These are phyloP conservation scores for Ascochyta viciae-villosae DNA, from an alignment of 2,329 filamentous ascomycete genomes.

Conservation along the genomic window DNA sequence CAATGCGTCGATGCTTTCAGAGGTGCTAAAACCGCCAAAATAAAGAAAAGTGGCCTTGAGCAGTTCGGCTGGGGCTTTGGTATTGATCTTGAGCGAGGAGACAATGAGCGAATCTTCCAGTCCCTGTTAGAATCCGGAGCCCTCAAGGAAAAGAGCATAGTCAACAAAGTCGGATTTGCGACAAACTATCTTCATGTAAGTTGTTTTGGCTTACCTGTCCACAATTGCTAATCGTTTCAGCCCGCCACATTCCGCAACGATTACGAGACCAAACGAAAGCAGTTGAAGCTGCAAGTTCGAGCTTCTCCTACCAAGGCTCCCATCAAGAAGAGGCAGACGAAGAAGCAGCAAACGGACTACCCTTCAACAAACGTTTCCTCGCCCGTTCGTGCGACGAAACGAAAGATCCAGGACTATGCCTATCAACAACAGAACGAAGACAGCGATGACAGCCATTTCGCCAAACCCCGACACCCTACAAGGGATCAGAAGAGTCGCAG, in stretches of 20 bases:
- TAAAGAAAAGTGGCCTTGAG: slow-evolving; percentile 60
- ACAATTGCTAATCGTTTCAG: slow-evolving; percentile 33
- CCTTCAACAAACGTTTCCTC: slow-evolving; percentile 74
- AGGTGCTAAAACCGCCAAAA: slow-evolving; percentile 69
- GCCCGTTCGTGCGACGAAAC: slow-evolving; percentile 59
- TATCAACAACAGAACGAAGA: slow-evolving; percentile 37
- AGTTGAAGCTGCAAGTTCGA: slow-evolving; percentile 62
- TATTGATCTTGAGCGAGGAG: slow-evolving; percentile 72
- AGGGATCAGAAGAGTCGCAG: slow-evolving; percentile 38
- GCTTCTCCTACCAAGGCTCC: slow-evolving; percentile 53
- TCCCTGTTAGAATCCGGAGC: slow-evolving; percentile 76
- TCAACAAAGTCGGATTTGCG: slow-evolving; percentile 71
- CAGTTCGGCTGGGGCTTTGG: slow-evolving; percentile 70
- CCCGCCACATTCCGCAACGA: slow-evolving; percentile 55
- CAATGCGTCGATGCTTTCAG: slow-evolving; percentile 86
- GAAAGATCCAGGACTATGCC: slow-evolving; percentile 38
- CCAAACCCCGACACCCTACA: slow-evolving; percentile 26
- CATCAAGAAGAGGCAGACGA: slow-evolving; percentile 26
- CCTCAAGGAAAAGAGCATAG: slow-evolving; percentile 72
- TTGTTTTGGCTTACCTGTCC: slow-evolving; percentile 6
- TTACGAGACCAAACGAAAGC: slow-evolving; percentile 47
- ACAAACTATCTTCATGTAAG: slow-evolving; percentile 75
- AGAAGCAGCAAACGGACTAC: slow-evolving; percentile 53
- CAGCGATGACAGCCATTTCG: slow-evolving; percentile 36
- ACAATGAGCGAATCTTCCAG: slow-evolving; percentile 85